A percentile compares a stretch with the other conserved stretches of the same genome.
Evolutionary conservation across 2,329 filamentous ascomycete species (phyloP).

Genomic region (Cryphonectria japonica): DNA sequence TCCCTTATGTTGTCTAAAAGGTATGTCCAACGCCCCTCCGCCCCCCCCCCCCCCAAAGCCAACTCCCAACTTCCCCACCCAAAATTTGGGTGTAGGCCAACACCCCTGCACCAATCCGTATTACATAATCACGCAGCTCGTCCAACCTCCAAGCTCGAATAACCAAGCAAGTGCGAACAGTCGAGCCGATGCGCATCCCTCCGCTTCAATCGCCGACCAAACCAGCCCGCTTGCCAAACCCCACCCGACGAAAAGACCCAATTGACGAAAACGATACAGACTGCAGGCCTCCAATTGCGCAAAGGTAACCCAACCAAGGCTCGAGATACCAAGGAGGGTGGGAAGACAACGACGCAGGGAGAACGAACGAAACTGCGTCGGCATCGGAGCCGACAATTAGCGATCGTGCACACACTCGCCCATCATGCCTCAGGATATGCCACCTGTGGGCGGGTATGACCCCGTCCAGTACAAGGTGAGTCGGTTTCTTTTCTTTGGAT

Average conservation of each 20-base stretch:
- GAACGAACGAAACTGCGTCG: conserved; percentile 10
- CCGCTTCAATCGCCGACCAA: background rate
- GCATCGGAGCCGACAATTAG: conserved; percentile 6
- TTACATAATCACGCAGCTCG: conserved; percentile 4
- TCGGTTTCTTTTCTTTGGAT: conserved; percentile 28
- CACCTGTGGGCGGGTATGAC: conserved; percentile 90
- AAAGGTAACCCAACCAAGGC: background rate
- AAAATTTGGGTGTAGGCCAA: no score
- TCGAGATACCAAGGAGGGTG: background rate
- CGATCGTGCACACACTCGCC: conserved; percentile 32
- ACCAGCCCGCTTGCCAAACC: background rate
- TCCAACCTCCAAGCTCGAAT: conserved; percentile 14
- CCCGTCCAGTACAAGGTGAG: conserved; percentile 95
- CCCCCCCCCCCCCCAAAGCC: no score
- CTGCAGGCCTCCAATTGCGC: background rate
- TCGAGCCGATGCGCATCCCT: background rate
- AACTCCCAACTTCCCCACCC: no score
- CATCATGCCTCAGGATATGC: conserved; percentile 97
- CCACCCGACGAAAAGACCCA: background rate
- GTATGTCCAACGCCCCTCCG: no score
- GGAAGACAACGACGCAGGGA: no score
- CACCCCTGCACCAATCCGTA: background rate
- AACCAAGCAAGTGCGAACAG: conserved; percentile 10
- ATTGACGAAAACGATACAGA: background rate
- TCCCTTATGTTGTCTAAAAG: no score